Evolutionary conservation across 495 filamentous ascomycete species (phyloP), one percentile per base, ranked within the genome.

Genomic region (Parmelia sp.): DNA sequence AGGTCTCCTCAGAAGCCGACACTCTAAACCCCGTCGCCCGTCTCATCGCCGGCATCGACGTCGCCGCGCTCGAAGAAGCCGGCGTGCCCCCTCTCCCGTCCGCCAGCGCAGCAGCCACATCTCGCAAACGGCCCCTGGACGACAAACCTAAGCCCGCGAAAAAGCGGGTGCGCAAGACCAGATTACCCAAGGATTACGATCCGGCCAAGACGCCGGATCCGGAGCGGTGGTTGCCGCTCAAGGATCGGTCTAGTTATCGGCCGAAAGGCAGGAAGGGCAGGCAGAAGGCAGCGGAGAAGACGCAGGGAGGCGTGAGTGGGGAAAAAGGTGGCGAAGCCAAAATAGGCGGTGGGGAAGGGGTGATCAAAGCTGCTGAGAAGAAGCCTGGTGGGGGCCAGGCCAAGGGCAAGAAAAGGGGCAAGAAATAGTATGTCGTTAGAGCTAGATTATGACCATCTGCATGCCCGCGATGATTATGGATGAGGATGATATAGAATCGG

Each of bases 251-350:
- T 66, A 87, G 83, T 51, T 99, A 96, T 76, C 78, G 88, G 58
- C 92, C 92, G 19, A 96, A 95, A 77, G 91, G 92, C 15, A 88
- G 86, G 74, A 97, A 96, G 80, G 90, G 90, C 15, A 92, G 90
- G 81, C 90, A 88, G 78, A 86, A 85, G 72, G 86, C 82, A 21
- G 83, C 82, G 33, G 89, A 88, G 51, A 78, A 87, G 37, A 96
- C 90, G 15, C 94, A 98, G 77, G 94, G 94, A 67, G 92, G 92
- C 42, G 75, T 85, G 45, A 86, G 89, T 25, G 82, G 74, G 60
- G 89, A 88, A 65, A 86, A 87, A 71, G 83, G 85, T 14, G 86
- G 85, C 29, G 88, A 87, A 40, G 80, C 84, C 3, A 78, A 81
- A n/a, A 81, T 82, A 5, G 82, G 78, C 84, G 70, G 85, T 80